Evolutionary conservation across 495 filamentous ascomycete species (phyloP).

Genomic region (Cairneyella variabilis): DNA sequence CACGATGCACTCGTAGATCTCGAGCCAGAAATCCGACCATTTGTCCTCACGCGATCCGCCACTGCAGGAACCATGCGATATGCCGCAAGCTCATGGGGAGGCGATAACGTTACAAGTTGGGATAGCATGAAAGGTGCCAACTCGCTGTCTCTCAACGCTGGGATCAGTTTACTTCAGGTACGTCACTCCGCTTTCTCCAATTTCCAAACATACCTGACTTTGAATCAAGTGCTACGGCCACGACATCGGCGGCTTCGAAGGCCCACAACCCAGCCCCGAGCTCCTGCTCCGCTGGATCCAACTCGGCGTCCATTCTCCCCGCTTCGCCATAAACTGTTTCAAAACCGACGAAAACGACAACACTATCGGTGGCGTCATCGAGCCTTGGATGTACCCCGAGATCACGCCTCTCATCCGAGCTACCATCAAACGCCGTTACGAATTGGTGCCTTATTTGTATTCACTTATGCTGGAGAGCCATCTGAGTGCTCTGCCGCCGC

Average conservation of each 20-base stretch:
- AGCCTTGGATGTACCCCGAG: constrained; percentile 69
- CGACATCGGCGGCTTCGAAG: constrained; percentile 71
- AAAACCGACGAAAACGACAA: constrained; percentile 61
- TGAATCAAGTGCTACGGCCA: constrained; percentile 59
- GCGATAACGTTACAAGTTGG: constrained; percentile 65
- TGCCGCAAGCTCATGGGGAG: constrained; percentile 63
- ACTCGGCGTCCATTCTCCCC: constrained; percentile 61
- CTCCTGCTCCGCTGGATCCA: constrained; percentile 69
- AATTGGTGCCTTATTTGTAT: constrained; percentile 66
- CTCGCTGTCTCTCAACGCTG: constrained; percentile 60
- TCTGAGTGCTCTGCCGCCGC: constrained; percentile 51
- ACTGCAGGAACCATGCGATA: constrained; percentile 66
- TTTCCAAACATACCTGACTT: not conserved
- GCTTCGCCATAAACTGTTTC: constrained; percentile 73
- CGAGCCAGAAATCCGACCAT: constrained; percentile 53
- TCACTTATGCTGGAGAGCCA: constrained; percentile 57
- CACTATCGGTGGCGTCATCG: constrained; percentile 62
- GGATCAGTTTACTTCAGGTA: constrained; percentile 58
- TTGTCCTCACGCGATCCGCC: constrained; percentile 63
- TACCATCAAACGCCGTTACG: constrained; percentile 64
- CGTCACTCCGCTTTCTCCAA: not conserved
- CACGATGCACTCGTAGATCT: constrained; percentile 56
- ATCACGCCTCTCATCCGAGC: constrained; percentile 54
- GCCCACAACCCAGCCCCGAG: constrained; percentile 63
- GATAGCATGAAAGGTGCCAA: constrained; percentile 65